Conservation (phyloP, 257 asterid species). For the Rauvolfia tetraphylla region DNA sequence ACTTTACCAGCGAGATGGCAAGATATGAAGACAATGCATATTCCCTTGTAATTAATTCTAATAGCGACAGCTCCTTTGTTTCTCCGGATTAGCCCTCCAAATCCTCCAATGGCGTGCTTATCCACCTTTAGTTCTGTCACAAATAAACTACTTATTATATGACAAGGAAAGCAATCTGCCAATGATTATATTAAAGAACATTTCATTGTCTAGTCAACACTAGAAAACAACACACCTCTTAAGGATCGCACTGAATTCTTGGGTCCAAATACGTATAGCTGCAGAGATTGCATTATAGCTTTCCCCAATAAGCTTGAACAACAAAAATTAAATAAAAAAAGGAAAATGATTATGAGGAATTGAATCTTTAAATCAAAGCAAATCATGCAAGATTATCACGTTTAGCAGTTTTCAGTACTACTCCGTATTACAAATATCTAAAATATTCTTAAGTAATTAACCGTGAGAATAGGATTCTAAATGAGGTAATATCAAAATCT, state of each 20-base stretch:
- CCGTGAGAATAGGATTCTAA: too few species aligned
- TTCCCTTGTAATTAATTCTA: slow-evolving; percentile 45
- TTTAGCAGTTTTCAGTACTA: too few species aligned
- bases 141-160: neutral
- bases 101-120: slow-evolving; percentile 53
- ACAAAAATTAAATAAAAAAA: neutral
- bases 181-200: too few species aligned
- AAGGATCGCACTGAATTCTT: slow-evolving; percentile 28
- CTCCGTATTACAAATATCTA: too few species aligned
- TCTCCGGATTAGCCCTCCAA: slow-evolving; percentile 63
- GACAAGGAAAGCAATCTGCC: too few species aligned
- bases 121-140: slow-evolving; percentile 50
- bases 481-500: too few species aligned
- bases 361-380: neutral
- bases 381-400: neutral
- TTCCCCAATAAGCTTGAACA: slow-evolving; percentile 46
- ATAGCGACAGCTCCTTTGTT: slow-evolving; percentile 70
- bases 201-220: too few species aligned
- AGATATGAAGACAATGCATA: slow-evolving; percentile 51
- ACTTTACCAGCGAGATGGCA: slow-evolving; percentile 69
- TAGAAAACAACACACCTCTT: slow-evolving; percentile 26
- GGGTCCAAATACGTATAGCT: slow-evolving; percentile 52
- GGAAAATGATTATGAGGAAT: neutral
- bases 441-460: too few species aligned
- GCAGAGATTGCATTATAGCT: slow-evolving; percentile 62